Evolutionary conservation across 78 protist genomes (phyloP).

Genomic region (Speleostelium caveatum): DNA sequence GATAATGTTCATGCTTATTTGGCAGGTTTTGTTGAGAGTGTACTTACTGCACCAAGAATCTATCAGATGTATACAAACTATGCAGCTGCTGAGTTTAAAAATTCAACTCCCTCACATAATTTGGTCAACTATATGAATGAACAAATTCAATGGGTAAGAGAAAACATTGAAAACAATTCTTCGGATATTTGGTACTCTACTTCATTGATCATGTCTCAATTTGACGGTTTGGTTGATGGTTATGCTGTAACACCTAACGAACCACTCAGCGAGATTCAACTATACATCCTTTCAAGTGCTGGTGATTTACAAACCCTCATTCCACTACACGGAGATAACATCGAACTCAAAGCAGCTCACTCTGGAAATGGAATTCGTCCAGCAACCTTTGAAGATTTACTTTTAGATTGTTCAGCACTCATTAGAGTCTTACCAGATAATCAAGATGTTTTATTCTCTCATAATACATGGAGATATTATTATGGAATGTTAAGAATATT

Average conservation of each 20-base stretch:
- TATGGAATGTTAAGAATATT: constrained; percentile 78
- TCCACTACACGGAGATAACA: not conserved
- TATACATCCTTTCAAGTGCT: constrained; percentile 34
- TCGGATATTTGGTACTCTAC: constrained; percentile 37
- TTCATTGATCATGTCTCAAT: constrained; percentile 36
- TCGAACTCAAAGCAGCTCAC: no score
- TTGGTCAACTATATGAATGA: not conserved
- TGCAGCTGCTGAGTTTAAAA: constrained; percentile 30
- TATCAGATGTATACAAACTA: constrained; percentile 37
- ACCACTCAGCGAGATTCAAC: not conserved
- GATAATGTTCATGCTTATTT: constrained; percentile 28
- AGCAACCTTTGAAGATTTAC: no score
- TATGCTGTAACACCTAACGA: constrained; percentile 2
- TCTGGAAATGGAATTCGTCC: no score
- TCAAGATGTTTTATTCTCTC: constrained; percentile 77
- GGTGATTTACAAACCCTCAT: constrained; percentile 49
- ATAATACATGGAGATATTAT: constrained; percentile 74
- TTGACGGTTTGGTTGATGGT: constrained; percentile 51
- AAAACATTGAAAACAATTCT: constrained; percentile 12
- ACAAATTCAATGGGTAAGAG: constrained; percentile 40
- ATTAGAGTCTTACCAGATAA: constrained; percentile 57
- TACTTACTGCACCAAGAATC: constrained; percentile 32
- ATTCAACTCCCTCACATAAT: constrained; percentile 26
- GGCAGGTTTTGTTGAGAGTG: constrained; percentile 27
- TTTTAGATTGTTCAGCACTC: constrained; percentile 83